These are phyloP conservation scores for Tuber magnatum DNA, from an alignment of 495 filamentous ascomycete species.

Conservation along the genomic window DNA sequence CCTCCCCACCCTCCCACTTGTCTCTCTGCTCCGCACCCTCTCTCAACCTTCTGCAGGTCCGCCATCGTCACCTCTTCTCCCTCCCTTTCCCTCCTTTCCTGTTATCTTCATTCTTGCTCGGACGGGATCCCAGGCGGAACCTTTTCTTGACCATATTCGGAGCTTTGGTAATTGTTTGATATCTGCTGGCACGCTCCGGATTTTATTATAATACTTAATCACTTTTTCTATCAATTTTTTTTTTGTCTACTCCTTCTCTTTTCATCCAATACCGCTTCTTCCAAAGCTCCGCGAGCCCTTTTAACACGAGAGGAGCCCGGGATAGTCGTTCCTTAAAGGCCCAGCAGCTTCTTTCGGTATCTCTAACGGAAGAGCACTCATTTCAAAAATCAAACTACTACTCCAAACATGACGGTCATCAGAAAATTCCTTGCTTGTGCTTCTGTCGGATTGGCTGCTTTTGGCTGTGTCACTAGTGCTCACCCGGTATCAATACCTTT, in stretches of 20 bases:
- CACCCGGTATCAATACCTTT: conserved; percentile 42
- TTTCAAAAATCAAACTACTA: conserved; percentile 35
- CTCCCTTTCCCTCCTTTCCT: conserved; percentile 21
- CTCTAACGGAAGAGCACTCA: background rate
- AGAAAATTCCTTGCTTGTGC: conserved; percentile 44
- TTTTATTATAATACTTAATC: conserved; percentile 42
- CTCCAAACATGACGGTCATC: conserved; percentile 45
- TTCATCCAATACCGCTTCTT: background rate
- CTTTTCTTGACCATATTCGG: conserved; percentile 40
- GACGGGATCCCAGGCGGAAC: conserved; percentile 33
- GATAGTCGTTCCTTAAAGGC: background rate
- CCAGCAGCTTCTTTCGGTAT: background rate
- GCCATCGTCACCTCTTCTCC: conserved; percentile 13
- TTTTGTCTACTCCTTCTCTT: conserved; percentile 5
- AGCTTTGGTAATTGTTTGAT: conserved; percentile 40
- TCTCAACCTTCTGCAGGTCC: conserved; percentile 30
- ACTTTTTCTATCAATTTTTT: conserved; percentile 43
- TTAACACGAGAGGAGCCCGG: background rate
- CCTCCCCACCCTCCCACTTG: conserved; percentile 9
- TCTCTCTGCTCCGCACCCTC: conserved; percentile 11
- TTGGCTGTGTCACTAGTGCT: conserved; percentile 46
- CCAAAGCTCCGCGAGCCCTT: conserved; percentile 22
- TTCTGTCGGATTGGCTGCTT: conserved; percentile 46
- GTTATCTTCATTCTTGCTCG: conserved; percentile 24
- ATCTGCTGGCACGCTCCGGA: conserved; percentile 16